phyloP scores from a whole-genome alignment of 2,329 filamentous ascomycete genomes.

The Aureobasidium sp. region DNA sequence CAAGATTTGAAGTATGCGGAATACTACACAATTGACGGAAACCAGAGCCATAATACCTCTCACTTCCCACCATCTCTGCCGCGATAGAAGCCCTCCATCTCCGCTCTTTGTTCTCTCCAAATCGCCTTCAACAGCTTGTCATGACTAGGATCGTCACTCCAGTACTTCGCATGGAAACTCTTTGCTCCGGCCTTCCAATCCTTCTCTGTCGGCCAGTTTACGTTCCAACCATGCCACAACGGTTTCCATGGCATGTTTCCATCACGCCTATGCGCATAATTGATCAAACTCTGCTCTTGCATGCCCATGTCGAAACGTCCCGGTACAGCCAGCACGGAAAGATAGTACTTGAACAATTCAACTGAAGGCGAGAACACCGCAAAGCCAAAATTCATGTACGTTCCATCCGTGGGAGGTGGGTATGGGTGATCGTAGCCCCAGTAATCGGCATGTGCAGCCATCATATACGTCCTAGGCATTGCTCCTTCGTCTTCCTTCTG shows the following conservation, averaged over 20 bases:
- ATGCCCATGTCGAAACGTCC: conserved; percentile 30
- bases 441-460: conserved; percentile 30
- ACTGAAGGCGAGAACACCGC: conserved; percentile 31
- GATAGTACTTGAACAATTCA: conserved; percentile 32
- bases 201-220: conserved; percentile 33
- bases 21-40: too few relatives aligned
- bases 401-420: conserved; percentile 23
- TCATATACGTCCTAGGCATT: conserved; percentile 35
- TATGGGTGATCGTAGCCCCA: conserved; percentile 19
- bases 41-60: not conserved
- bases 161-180: conserved; percentile 36
- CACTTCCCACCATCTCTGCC: conserved; percentile 22
- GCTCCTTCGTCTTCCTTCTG: conserved; percentile 28
- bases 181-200: conserved; percentile 30
- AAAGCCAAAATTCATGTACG: conserved; percentile 33
- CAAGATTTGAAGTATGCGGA: not conserved
- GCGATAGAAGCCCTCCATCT: conserved; percentile 31
- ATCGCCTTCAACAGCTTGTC: conserved; percentile 29
- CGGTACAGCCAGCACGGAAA: conserved; percentile 25
- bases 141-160: conserved; percentile 31
- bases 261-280: conserved; percentile 33
- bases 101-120: conserved; percentile 30
- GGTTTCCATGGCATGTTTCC: conserved; percentile 37
- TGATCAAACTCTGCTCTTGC: conserved; percentile 35
- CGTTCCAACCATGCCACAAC: conserved; percentile 34